phyloP scores from a whole-genome alignment of 179 eudicot species.

The Heliamphora pulchella region DNA sequence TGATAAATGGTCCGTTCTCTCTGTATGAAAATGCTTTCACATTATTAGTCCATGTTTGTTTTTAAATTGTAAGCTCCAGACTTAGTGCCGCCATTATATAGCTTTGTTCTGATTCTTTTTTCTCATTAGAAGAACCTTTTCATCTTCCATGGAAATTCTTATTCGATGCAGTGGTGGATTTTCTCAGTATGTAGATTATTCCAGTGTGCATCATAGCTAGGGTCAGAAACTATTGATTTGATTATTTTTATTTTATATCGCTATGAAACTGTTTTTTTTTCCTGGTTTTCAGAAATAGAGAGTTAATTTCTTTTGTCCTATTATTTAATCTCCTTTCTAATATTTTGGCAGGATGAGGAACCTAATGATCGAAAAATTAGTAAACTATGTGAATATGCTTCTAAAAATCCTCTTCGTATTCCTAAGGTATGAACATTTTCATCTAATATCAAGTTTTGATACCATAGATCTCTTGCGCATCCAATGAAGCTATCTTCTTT shows the following conservation, averaged over 20 bases:
- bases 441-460: not conserved
- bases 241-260: not conserved
- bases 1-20: not conserved
- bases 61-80: not conserved
- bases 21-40: not conserved
- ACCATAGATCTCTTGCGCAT: too few species aligned
- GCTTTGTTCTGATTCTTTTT: not conserved
- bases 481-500: too few species aligned
- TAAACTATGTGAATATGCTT: constrained; percentile 43
- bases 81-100: not conserved
- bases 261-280: not conserved
- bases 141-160: not conserved
- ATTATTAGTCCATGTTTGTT: not conserved
- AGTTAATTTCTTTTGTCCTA: not conserved
- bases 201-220: not conserved
- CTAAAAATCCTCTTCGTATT: constrained; percentile 38
- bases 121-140: not conserved
- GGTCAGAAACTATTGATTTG: not conserved
- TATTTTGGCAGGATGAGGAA: constrained; percentile 52
- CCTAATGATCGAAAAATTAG: constrained; percentile 70
- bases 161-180: not conserved
- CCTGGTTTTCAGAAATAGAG: not conserved
- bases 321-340: not conserved
- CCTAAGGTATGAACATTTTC: constrained; percentile 30
- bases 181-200: not conserved